phyloP scores from a whole-genome alignment of 2,329 filamentous ascomycete genomes.

The Hypoxylon sp. region DNA sequence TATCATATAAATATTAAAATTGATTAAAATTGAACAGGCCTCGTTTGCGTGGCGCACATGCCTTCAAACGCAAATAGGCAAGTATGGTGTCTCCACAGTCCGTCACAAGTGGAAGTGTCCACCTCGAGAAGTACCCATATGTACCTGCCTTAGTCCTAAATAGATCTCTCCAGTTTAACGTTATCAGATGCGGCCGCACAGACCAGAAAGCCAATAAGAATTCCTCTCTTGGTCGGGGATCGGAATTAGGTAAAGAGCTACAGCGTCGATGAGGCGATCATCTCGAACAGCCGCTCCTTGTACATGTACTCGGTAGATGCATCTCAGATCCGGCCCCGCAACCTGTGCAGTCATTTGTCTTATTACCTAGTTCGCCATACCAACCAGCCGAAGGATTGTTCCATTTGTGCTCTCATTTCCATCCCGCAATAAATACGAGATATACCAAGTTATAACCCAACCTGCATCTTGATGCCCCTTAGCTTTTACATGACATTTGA shows the following conservation, averaged over 20 bases:
- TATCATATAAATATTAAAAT: not conserved
- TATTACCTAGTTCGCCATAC: not conserved
- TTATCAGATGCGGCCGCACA: constrained; percentile 42
- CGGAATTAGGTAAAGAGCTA: constrained; percentile 31
- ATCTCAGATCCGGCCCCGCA: constrained; percentile 28
- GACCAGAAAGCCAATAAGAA: constrained; percentile 19
- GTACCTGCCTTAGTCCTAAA: constrained; percentile 8
- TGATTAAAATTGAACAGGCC: not conserved
- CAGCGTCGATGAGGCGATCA: constrained; percentile 32
- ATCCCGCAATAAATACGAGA: not conserved
- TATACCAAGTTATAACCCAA: not conserved
- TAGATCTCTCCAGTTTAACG: constrained; percentile 36
- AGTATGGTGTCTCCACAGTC: not conserved
- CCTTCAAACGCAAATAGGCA: not conserved
- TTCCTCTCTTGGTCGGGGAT: constrained; percentile 30
- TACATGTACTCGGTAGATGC: constrained; percentile 15
- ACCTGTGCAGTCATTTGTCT: not conserved
- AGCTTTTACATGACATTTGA: not conserved
- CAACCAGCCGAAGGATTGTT: not conserved
- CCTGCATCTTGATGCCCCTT: not conserved
- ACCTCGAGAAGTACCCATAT: constrained; percentile 6
- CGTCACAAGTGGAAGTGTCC: not conserved
- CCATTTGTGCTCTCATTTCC: not conserved
- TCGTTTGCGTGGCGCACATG: not conserved
- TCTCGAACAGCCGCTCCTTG: constrained; percentile 33